These are phyloP conservation scores for Salix udensis DNA, from an alignment of 345 rosid genomes.

Conservation along the genomic window DNA sequence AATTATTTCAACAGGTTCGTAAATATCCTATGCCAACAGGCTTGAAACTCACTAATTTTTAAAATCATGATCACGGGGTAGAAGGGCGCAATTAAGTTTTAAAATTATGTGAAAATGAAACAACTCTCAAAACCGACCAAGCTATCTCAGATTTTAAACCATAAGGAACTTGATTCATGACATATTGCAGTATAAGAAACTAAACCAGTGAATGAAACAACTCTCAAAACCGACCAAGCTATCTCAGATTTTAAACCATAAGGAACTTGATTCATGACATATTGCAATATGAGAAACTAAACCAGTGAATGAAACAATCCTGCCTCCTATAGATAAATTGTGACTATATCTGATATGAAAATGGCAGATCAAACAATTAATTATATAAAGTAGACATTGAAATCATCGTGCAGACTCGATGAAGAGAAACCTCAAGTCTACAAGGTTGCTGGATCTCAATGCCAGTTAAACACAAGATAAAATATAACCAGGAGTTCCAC, in stretches of 20 bases:
- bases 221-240: not conserved
- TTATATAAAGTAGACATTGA: not conserved
- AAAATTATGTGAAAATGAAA: no score
- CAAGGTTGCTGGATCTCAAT: not conserved
- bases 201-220: not conserved
- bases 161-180: no score
- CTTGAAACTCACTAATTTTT: no score
- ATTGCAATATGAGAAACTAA: not conserved
- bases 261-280: no score
- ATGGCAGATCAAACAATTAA: not conserved
- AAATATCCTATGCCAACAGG: not conserved
- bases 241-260: not conserved
- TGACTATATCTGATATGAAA: not conserved
- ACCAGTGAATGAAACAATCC: not conserved
- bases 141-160: not conserved
- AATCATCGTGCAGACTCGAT: not conserved
- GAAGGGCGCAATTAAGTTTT: not conserved
- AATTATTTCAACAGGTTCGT: no score
- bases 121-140: not conserved
- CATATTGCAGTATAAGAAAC: not conserved
- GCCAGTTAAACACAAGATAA: not conserved
- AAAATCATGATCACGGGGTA: no score
- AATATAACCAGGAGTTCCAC: constrained; percentile 4
- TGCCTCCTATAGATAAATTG: not conserved
- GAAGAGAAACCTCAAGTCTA: not conserved